Evolutionary conservation across 768 basidiomycete genomes (phyloP), one percentile per base, ranked within the genome.

Genomic region (Pulveroboletus sp.): DNA sequence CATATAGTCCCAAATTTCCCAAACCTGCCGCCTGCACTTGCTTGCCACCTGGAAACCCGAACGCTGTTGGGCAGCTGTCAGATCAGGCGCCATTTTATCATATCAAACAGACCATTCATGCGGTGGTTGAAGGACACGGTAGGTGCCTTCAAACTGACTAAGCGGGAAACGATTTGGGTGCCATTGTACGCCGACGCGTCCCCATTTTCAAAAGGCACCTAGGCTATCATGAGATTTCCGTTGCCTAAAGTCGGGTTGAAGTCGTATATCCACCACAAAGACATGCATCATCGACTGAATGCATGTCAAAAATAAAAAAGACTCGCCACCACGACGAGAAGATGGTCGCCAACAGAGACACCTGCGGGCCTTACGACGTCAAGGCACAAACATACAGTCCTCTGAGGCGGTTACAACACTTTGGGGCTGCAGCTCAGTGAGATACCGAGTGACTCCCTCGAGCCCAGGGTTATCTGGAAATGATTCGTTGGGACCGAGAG

Each of bases 1-100:
- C 75, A 47, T 55, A 53, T 16, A 77, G 54, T 16, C 75, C 75
- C 7, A 72, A 57, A 49, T 75, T 75, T 31, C 61, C 61, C 2
- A 55, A 41, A 4, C 56, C 57, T n/a, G 60, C 64, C 5, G 42
- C 56, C 16, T 64, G 53, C 1, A 65, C 53, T 43, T 67, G 65
- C 33, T 57, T 55, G 2, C 65, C 57, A 5, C 54, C 65, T 11
- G 63, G 55, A 47, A 68, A 69, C 25, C 61, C 67, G 43, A 66
- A 63, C 2, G 63, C 65, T 66, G 20, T 27, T 2, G 11, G 0
- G 5, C 11, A 3, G 16, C 19, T 5, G 42, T 42, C 21, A 52
- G 41, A 5, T 11, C 4, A 2, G 35, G 21, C 4, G 1, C 5
- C 35, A 9, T 2, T 12, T 20, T 12, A 25, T 4, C 8, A 34